A percentile compares a stretch with the other conserved stretches of the same genome.
Conservation (phyloP, 306 rosid genomes). For the Cucurbita maxima region DNA sequence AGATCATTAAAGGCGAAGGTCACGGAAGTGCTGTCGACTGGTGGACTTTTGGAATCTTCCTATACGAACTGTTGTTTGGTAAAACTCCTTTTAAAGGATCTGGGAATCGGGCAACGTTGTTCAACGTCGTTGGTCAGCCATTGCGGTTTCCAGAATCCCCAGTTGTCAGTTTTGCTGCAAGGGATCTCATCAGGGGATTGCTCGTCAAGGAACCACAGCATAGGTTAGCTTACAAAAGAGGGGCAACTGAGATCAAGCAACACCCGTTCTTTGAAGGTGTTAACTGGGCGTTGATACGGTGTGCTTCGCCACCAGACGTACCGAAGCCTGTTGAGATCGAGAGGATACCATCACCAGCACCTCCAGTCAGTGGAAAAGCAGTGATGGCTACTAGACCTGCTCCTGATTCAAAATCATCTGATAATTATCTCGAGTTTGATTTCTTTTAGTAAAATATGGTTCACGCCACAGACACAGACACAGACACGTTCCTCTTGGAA, state of each 20-base stretch:
- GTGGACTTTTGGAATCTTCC: conserved; percentile 97
- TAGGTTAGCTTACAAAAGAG: conserved; percentile 85
- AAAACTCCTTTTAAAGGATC: conserved; percentile 97
- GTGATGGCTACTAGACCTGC: conserved; percentile 29
- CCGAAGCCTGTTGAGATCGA: conserved; percentile 78
- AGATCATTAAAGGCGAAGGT: conserved; percentile 96
- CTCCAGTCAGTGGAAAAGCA: conserved; percentile 52
- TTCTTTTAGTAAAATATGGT: conserved; percentile 54
- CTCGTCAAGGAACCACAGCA: conserved; percentile 92
- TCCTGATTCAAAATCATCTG: conserved; percentile 57
- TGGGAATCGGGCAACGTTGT: conserved; percentile 78
- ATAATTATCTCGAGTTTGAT: conserved; percentile 95
- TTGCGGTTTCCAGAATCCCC: conserved; percentile 91
- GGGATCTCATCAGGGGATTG: conserved; percentile 85
- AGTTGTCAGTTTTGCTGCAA: conserved; percentile 82
- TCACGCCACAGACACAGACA: not conserved
- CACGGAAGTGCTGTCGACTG: conserved; percentile 98
- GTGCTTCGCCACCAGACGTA: conserved; percentile 96
- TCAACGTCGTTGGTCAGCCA: conserved; percentile 85
- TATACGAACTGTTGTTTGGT: conserved; percentile 83
- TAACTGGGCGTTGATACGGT: conserved; percentile 93
- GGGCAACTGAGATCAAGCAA: conserved; percentile 87
- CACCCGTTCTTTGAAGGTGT: conserved; percentile 97
- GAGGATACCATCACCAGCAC: conserved; percentile 49
- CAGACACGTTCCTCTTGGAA: not conserved